A percentile compares a stretch with the other conserved stretches of the same genome.
Evolutionary conservation across 805 yeast species (phyloP).

Genomic region (Sugiyamaella chiloensis): DNA sequence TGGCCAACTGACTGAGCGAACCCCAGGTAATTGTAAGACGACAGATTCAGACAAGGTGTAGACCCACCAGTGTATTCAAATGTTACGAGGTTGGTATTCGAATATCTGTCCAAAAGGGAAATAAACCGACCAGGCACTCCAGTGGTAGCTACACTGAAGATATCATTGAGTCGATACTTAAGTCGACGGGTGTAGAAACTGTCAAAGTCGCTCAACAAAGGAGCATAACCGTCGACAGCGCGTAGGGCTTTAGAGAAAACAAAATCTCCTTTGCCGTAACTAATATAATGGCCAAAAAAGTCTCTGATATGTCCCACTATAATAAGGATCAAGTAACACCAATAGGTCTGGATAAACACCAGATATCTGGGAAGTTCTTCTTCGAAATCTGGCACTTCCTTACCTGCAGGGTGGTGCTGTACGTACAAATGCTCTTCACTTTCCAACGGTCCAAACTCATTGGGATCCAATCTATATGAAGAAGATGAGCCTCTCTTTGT

Average conservation of each 20-base stretch:
- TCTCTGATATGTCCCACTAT: conserved; percentile 89
- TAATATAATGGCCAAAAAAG: conserved; percentile 60
- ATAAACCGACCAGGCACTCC: conserved; percentile 96
- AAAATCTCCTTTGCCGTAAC: conserved; percentile 47
- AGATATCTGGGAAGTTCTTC: conserved; percentile 87
- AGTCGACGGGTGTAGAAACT: conserved; percentile 89
- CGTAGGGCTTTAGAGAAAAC: conserved; percentile 59
- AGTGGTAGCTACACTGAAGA: conserved; percentile 92
- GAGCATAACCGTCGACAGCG: conserved; percentile 88
- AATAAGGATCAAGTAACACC: conserved; percentile 79
- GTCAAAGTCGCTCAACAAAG: conserved; percentile 92
- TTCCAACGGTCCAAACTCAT: conserved; percentile 24
- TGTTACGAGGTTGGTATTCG: conserved; percentile 60
- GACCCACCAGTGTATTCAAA: conserved; percentile 75
- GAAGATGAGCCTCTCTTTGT: neutral
- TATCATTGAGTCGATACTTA: conserved; percentile 87
- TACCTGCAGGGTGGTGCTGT: conserved; percentile 53
- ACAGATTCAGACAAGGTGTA: conserved; percentile 75
- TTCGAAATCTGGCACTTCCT: conserved; percentile 51
- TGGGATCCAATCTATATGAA: conserved; percentile 16
- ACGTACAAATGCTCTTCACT: conserved; percentile 51
- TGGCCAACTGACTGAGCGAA: conserved; percentile 93
- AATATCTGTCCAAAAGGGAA: conserved; percentile 71
- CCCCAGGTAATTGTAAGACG: conserved; percentile 92
- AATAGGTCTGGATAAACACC: conserved; percentile 74